Base-by-base conservation (phyloP, 2,329 filamentous ascomycete species). In the Madurella fahalii region DNA sequence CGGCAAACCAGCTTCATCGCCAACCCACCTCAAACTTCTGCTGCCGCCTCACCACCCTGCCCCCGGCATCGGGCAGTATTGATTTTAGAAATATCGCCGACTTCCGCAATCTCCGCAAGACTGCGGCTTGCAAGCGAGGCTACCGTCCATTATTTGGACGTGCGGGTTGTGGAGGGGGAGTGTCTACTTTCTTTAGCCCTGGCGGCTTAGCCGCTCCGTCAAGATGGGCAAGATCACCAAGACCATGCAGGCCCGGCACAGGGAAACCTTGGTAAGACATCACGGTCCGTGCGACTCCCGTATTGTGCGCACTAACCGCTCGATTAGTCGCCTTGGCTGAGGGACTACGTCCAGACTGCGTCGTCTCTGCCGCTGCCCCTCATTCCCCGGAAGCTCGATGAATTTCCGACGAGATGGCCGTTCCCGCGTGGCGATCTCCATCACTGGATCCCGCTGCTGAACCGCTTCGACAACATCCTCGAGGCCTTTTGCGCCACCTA, bases 341-440 rank as follows among this genome's bases (percentile, higher is more conserved):
- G 86, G 71, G 80, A 87, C 51, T 97, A 92, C 68, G 86, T 96
- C 65, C 77, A 85, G 65, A 78, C 79, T 62, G 85, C 88, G 47
- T 84, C 84, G 62, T 80, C 80, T 54, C 78, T 82, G 61, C 82
- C 90, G 46, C 75, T 96, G 65, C 85, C 87, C 65, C 82, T 89
- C 68, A 80, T 99, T 62, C 89, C 90, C 63, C 76, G 82, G 64
- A 83, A 87, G 62, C 86, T 99, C 61, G 79, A 80, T 64, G 82
- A 81, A 53, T 97, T 97, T 69, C 91, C 93, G 55, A 85, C 86
- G 61, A 80, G 86, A 80, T 99, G 94, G 94, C 91, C 92, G 2
- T 95, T 97, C 67, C 93, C 93, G 40, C 84, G 93, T 69, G 95
- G 94, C 57, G 94, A 99, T 70, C 77, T 97, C 31, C 97, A 97